Evolutionary conservation across 192 early-diverging fungal species (phyloP).

Genomic region (Cetraspora pellucida): DNA sequence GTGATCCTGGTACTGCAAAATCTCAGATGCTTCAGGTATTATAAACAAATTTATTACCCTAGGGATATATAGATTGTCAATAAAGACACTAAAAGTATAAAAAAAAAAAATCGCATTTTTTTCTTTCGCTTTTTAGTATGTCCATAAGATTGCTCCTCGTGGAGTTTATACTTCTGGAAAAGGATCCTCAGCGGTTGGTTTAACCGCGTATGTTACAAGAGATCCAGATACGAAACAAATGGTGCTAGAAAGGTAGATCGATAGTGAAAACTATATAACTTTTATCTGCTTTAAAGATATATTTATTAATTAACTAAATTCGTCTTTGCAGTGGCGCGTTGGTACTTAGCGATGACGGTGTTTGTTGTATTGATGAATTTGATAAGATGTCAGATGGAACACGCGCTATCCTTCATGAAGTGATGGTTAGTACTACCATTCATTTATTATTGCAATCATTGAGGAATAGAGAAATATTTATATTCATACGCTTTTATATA

Average conservation of each 20-base stretch:
- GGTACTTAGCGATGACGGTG: constrained; percentile 92
- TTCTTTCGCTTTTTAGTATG: constrained; percentile 65
- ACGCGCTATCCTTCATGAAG: constrained; percentile 94
- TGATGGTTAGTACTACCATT: constrained; percentile 67
- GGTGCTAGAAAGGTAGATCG: constrained; percentile 81
- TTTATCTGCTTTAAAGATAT: no score
- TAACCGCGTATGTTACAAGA: constrained; percentile 93
- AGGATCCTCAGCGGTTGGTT: constrained; percentile 92
- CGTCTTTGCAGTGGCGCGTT: constrained; percentile 78
- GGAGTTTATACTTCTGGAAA: constrained; percentile 98
- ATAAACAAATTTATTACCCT: background rate
- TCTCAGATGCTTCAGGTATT: constrained; percentile 78
- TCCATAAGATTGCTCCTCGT: constrained; percentile 91
- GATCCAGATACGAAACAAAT: constrained; percentile 96
- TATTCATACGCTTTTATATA: background rate
- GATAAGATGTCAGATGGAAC: constrained; percentile 98
- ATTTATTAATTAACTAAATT: no score
- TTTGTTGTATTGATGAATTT: constrained; percentile 99
- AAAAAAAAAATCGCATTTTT: no score
- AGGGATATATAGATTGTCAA: background rate
- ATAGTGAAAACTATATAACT: background rate
- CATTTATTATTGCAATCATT: background rate
- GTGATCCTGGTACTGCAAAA: constrained; percentile 96
- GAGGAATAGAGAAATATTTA: background rate
- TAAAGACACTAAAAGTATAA: background rate